Evolutionary conservation across 1,284 basidiomycete species (phyloP).

Genomic region (Malassezia sympodialis): DNA sequence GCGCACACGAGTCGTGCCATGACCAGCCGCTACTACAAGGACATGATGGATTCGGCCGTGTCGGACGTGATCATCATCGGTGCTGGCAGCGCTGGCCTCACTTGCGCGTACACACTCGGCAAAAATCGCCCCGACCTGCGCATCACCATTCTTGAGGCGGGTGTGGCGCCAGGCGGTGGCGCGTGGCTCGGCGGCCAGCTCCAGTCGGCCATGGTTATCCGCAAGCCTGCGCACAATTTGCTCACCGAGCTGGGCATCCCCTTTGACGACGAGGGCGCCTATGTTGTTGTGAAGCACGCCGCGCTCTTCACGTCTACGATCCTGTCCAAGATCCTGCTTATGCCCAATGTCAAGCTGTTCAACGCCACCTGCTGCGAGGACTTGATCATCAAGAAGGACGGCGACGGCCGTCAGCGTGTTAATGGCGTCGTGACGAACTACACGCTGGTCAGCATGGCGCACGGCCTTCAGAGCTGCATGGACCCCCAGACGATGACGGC

Average conservation of each 20-base stretch:
- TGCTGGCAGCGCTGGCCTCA: constrained; percentile 67
- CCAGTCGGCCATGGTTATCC: constrained; percentile 75
- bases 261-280: constrained; percentile 70
- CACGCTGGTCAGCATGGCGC: constrained; percentile 68
- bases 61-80: constrained; percentile 72
- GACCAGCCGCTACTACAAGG: constrained; percentile 35
- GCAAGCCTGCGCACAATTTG: constrained; percentile 67
- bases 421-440: constrained; percentile 75
- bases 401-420: constrained; percentile 55
- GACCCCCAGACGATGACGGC: constrained; percentile 59
- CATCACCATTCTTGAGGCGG: constrained; percentile 71
- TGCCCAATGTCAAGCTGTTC: constrained; percentile 58
- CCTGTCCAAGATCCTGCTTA: constrained; percentile 60
- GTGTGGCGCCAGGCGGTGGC: constrained; percentile 61
- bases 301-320: constrained; percentile 64
- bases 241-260: constrained; percentile 63
- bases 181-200: constrained; percentile 58
- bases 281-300: constrained; percentile 40
- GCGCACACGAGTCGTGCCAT: constrained; percentile 40
- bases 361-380: constrained; percentile 49
- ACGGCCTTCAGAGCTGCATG: constrained; percentile 63
- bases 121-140: constrained; percentile 66
- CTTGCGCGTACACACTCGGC: constrained; percentile 60
- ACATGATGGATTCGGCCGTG: constrained; percentile 51
- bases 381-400: constrained; percentile 43